phyloP scores from a whole-genome alignment of 306 rosid species.

The Clitoria ternatea region DNA sequence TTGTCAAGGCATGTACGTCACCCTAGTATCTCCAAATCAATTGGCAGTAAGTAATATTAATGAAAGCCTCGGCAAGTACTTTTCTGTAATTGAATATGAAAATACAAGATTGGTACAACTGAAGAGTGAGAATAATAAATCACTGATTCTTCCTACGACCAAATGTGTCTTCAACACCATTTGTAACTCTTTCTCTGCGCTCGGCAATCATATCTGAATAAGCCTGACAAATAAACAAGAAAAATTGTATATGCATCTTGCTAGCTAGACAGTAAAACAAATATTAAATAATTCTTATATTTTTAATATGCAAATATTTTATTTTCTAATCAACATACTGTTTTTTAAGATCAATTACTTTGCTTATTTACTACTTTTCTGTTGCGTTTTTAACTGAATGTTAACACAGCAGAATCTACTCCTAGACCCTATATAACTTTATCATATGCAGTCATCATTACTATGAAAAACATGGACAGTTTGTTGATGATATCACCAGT shows the following conservation, averaged over 20 bases:
- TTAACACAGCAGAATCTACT: not conserved
- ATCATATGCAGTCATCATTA: not conserved
- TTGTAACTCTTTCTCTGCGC: slow-evolving; percentile 61
- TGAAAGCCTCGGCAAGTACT: not conserved
- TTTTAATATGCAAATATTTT: not conserved
- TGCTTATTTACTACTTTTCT: not conserved
- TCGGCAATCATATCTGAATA: slow-evolving; percentile 83
- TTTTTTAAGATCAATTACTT: not conserved
- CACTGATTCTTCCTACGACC: slow-evolving; percentile 46
- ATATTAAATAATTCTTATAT: not conserved
- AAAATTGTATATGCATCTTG: not conserved
- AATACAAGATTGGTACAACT: slow-evolving; percentile 1
- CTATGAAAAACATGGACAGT: not conserved
- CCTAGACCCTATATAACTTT: not conserved
- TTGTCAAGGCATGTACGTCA: slow-evolving; percentile 5
- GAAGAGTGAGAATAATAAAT: slow-evolving; percentile 11
- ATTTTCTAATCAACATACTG: not conserved
- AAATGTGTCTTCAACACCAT: slow-evolving; percentile 81
- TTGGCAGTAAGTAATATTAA: slow-evolving; percentile 17
- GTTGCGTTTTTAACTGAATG: not conserved
- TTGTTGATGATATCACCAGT: not conserved
- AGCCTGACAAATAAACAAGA: slow-evolving; percentile 50
- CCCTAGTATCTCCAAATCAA: slow-evolving; percentile 11
- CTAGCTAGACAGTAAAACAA: too few relatives aligned
- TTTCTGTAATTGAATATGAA: slow-evolving; percentile 4